phyloP scores from a whole-genome alignment of 2,329 filamentous ascomycete species.

The Aspergillus sp. region DNA sequence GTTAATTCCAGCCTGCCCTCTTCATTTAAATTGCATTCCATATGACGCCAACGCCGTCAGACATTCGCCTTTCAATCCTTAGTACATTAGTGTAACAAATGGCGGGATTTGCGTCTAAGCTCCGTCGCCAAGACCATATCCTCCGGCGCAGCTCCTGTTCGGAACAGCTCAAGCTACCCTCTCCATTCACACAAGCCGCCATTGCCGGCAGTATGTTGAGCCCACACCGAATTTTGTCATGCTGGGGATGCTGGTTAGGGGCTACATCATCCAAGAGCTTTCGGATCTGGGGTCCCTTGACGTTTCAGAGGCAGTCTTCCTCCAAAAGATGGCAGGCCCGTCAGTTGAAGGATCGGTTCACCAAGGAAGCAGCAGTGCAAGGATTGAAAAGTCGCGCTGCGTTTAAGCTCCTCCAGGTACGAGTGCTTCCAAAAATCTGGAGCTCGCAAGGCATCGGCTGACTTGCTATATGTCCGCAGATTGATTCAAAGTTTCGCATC shows the following conservation, averaged over 20 bases:
- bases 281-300: slow-evolving; percentile 23
- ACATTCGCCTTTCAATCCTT: no score
- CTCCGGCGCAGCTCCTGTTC: no score
- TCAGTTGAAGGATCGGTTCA: slow-evolving; percentile 69
- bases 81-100: no score
- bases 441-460: neutral
- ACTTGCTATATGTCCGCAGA: slow-evolving; percentile 46
- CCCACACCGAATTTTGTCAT: neutral
- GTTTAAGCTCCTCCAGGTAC: slow-evolving; percentile 84
- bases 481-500: slow-evolving; percentile 76
- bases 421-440: slow-evolving; percentile 3
- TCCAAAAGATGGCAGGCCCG: slow-evolving; percentile 80
- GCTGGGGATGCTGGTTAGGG: neutral
- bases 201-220: no score
- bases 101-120: no score
- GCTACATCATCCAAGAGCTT: neutral
- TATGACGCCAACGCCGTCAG: no score
- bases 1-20: no score
- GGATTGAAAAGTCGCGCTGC: slow-evolving; percentile 86
- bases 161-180: no score
- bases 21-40: no score
- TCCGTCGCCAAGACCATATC: no score
- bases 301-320: slow-evolving; percentile 44
- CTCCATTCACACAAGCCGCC: no score
- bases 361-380: slow-evolving; percentile 71